Evolutionary conservation across 768 basidiomycete species (phyloP).

Genomic region (Tephrocybe sp.): DNA sequence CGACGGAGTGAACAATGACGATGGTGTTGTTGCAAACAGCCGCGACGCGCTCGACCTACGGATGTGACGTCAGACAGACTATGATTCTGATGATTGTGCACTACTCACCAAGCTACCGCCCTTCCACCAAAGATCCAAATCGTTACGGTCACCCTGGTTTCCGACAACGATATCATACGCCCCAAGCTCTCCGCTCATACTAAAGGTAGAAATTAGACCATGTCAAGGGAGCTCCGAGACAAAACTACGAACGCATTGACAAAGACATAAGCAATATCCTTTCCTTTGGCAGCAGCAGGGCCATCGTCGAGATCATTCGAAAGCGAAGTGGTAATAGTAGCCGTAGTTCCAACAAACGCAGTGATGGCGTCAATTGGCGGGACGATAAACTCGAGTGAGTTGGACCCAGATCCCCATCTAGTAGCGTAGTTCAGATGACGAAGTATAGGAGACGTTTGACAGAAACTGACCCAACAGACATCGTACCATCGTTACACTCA

Average conservation of each 20-base stretch:
- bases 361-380: slow-evolving; percentile 47
- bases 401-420: slow-evolving; percentile 53
- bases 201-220: slow-evolving; percentile 21
- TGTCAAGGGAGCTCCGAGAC: neutral
- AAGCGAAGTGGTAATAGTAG: slow-evolving; percentile 39
- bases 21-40: slow-evolving; percentile 72
- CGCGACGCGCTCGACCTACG: slow-evolving; percentile 54
- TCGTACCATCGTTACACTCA: slow-evolving; percentile 55
- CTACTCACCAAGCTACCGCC: slow-evolving; percentile 45
- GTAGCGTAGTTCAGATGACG: neutral
- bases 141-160: slow-evolving; percentile 59
- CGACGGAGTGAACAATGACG: slow-evolving; percentile 78
- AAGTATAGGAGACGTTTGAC: slow-evolving; percentile 13
- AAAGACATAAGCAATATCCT: slow-evolving; percentile 60
- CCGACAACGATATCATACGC: slow-evolving; percentile 61
- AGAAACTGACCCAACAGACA: slow-evolving; percentile 53
- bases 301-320: slow-evolving; percentile 41
- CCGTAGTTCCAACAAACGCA: slow-evolving; percentile 35
- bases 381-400: slow-evolving; percentile 41
- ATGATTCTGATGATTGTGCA: neutral
- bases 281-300: slow-evolving; percentile 37
- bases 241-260: slow-evolving; percentile 46
- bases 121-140: slow-evolving; percentile 55
- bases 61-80: slow-evolving; percentile 15
- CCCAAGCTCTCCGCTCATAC: slow-evolving; percentile 51